Evolutionary conservation across 78 protist species (phyloP).

Genomic region (Dictyostelium intermedium): DNA sequence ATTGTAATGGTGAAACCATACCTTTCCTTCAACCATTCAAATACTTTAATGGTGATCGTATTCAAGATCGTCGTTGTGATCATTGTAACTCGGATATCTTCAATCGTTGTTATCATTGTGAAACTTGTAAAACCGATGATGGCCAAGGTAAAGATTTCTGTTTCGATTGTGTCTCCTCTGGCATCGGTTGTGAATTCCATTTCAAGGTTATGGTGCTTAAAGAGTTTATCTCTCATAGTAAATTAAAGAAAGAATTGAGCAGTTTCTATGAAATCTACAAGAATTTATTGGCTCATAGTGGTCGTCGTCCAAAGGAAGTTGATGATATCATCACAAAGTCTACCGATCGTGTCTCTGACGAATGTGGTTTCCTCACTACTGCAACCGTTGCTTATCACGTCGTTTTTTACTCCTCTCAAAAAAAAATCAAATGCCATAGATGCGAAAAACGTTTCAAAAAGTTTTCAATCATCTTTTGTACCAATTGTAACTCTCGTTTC

Average conservation of each 20-base stretch:
- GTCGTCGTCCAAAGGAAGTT: background rate
- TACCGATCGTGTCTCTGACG: background rate
- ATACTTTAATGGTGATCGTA: background rate
- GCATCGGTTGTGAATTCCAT: constrained; percentile 66
- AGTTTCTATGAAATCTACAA: constrained; percentile 9
- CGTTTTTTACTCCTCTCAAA: constrained; percentile 13
- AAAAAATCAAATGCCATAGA: constrained; percentile 34
- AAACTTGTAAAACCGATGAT: background rate
- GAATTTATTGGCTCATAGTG: background rate
- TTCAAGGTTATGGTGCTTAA: constrained; percentile 38
- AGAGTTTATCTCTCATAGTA: constrained; percentile 55
- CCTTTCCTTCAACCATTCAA: constrained; percentile 57
- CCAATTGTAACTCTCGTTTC: constrained; percentile 16
- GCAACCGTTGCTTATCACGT: constrained; percentile 72
- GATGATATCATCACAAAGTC: constrained; percentile 1
- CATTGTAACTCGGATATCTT: constrained; percentile 60
- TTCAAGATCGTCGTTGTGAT: constrained; percentile 72
- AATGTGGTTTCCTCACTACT: constrained; percentile 61
- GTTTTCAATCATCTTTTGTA: constrained; percentile 21
- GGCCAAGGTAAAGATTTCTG: constrained; percentile 54
- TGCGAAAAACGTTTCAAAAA: constrained; percentile 18
- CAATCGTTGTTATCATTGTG: constrained; percentile 67
- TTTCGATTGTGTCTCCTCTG: constrained; percentile 56
- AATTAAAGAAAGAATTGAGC: constrained; percentile 34
- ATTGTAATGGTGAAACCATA: constrained; percentile 34